phyloP scores from a whole-genome alignment of 352 stramenopile species.

The Phytopythium litorale region DNA sequence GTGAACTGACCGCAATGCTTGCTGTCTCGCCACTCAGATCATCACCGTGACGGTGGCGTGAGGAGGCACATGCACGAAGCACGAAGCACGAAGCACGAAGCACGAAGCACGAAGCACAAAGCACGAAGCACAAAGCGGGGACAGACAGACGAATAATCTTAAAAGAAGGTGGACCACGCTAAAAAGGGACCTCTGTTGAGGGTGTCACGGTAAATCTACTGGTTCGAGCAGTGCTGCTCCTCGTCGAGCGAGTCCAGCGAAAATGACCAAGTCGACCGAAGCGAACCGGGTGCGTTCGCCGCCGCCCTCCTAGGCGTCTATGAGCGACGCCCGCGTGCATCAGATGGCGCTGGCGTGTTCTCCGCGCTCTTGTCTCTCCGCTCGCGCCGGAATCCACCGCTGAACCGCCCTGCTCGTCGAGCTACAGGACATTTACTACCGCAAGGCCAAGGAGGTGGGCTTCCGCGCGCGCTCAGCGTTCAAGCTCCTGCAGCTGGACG shows the following conservation, averaged over 20 bases:
- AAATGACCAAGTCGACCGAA: slow-evolving; percentile 58
- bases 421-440: slow-evolving; percentile 86
- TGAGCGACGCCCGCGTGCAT: not conserved
- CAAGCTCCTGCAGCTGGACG: slow-evolving; percentile 99
- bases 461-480: slow-evolving; percentile 98
- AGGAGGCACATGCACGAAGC: no score
- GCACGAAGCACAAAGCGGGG: no score
- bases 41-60: slow-evolving; percentile 1
- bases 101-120: no score
- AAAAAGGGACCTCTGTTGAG: not conserved
- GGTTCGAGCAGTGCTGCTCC: not conserved
- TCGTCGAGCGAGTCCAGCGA: not conserved
- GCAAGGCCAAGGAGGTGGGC: slow-evolving; percentile 93
- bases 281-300: slow-evolving; percentile 45
- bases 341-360: not conserved
- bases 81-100: no score
- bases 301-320: not conserved
- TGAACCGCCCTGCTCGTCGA: not conserved
- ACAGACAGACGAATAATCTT: no score
- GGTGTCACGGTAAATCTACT: not conserved
- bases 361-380: not conserved
- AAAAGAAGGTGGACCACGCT: no score
- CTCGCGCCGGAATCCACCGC: not conserved
- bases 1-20: not conserved
- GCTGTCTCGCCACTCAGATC: slow-evolving; percentile 1